Evolutionary conservation across 2,329 filamentous ascomycete genomes (phyloP).

Genomic region (Graphilbum ipis-grandicollis): DNA sequence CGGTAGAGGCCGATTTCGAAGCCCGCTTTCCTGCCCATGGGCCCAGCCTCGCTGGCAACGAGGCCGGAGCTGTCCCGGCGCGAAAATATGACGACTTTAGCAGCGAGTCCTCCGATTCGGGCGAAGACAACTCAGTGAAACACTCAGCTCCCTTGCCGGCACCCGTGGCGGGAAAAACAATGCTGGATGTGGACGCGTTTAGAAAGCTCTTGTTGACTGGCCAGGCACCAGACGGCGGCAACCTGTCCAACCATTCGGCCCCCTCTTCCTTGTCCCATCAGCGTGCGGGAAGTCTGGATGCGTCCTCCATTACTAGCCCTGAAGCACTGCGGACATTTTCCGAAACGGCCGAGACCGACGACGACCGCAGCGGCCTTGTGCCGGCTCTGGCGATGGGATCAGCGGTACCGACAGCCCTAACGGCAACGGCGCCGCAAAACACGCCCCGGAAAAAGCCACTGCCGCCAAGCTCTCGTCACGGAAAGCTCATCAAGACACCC

Average conservation of each 20-base stretch:
- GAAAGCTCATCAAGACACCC: slow-evolving; percentile 48
- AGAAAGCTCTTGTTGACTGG: slow-evolving; percentile 61
- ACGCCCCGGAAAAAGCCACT: slow-evolving; percentile 41
- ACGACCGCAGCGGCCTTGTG: slow-evolving; percentile 22
- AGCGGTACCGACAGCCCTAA: too few species aligned
- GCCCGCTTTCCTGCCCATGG: slow-evolving; percentile 15
- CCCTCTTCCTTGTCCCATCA: too few species aligned
- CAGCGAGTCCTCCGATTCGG: slow-evolving; percentile 13
- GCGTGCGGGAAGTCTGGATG: too few species aligned
- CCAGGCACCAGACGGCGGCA: slow-evolving; percentile 23
- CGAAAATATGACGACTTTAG: slow-evolving; percentile 12
- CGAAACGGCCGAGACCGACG: slow-evolving; percentile 34
- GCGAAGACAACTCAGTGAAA: background rate
- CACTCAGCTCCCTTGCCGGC: slow-evolving; percentile 12
- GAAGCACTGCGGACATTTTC: slow-evolving; percentile 42
- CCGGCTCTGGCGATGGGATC: slow-evolving; percentile 1
- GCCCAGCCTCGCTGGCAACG: slow-evolving; percentile 1
- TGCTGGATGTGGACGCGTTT: slow-evolving; percentile 64
- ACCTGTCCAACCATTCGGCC: too few species aligned
- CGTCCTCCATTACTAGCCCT: slow-evolving; percentile 9
- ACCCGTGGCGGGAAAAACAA: slow-evolving; percentile 19
- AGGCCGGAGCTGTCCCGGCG: background rate
- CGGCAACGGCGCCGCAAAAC: slow-evolving; percentile 7
- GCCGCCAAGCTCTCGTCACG: slow-evolving; percentile 61
- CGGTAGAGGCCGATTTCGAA: slow-evolving; percentile 18